Percentiles rank a stretch among this genome's conserved stretches.
phyloP scores from a whole-genome alignment of 306 rosid genomes.

The Pueraria montana region DNA sequence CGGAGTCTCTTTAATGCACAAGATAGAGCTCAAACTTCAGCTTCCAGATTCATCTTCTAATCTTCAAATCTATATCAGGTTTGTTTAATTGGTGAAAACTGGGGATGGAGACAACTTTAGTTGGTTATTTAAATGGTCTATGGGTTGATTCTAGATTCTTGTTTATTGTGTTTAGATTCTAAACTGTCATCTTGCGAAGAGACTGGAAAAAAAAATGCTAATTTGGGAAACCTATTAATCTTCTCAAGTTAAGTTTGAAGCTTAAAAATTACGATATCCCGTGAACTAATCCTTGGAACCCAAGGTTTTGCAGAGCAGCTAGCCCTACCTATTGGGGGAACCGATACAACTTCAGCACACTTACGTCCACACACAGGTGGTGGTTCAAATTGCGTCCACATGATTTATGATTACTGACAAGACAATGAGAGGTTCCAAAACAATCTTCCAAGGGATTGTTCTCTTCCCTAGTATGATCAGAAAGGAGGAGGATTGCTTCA shows the following conservation, averaged over 20 bases:
- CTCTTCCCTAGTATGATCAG: conserved; percentile 71
- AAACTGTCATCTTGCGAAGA: neutral
- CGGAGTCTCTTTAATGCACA: neutral
- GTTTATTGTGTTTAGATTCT: neutral
- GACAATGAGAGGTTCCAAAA: conserved; percentile 75
- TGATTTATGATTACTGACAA: conserved; percentile 80
- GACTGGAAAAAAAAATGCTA: neutral
- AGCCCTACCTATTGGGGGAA: neutral
- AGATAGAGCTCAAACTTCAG: neutral
- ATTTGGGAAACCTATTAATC: neutral
- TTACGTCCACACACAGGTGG: conserved; percentile 65
- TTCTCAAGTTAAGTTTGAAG: neutral
- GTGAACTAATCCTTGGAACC: neutral
- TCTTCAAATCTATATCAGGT: neutral
- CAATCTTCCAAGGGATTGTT: conserved; percentile 82
- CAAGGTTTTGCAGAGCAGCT: neutral
- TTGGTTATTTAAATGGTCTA: neutral
- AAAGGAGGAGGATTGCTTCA: neutral
- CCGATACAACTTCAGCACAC: conserved; percentile 52
- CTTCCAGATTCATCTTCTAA: neutral
- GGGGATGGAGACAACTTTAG: neutral
- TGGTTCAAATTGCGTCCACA: conserved; percentile 86
- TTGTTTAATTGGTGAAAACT: neutral
- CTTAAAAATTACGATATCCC: neutral
- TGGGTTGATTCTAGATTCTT: neutral